Evolutionary conservation across 108 stramenopile species (phyloP), one percentile per base, ranked within the genome.

Genomic region (Pseudonitzschia delicatissima): DNA sequence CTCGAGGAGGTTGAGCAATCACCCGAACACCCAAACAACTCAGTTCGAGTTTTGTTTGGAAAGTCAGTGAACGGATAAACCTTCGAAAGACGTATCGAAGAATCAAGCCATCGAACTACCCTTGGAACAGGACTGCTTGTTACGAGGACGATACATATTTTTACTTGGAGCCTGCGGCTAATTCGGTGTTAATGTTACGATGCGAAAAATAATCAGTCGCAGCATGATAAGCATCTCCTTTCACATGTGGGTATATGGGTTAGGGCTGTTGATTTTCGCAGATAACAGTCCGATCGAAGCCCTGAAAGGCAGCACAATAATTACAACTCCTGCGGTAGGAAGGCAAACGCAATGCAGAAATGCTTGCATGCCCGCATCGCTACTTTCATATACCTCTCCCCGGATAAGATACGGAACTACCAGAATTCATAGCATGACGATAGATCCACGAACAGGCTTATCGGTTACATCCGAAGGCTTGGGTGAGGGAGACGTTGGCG

Each of bases 401-500:
- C 20, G 47, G 23, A 48, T 48, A 48, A 18, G 20, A 48, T 48
- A 8, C 21, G 7, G 47, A 0, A 61, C 39, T 4, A 61, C 60
- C 6, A 61, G 39, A 26, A 29, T 61, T 23, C 60, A 61, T 26
- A 61, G 60, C 60, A 61, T 61, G 60, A 61, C 60, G 7, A 40
- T 36, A 23, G 60, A 61, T 42, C 60, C 60, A 0, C 20, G 32
- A 61, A 35, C 60, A 11, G 60, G 60, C 25, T 40, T 61, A 36
- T 61, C 60, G 0, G 36, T 42, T 9, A 33, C 60, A n/a, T 23
- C 36, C 15, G 18, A 21, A 11, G 37, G 20, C 35, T 29, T n/a
- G 15, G 39, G 29, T 23, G 32, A 28, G 12, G 53, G 31, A 55
- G 53, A 55, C 29, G 29, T 28, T 27, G 18, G 3, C 29, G 53